Base-by-base conservation (phyloP, 257 asterid genomes). In the Nicotiana undulata region DNA sequence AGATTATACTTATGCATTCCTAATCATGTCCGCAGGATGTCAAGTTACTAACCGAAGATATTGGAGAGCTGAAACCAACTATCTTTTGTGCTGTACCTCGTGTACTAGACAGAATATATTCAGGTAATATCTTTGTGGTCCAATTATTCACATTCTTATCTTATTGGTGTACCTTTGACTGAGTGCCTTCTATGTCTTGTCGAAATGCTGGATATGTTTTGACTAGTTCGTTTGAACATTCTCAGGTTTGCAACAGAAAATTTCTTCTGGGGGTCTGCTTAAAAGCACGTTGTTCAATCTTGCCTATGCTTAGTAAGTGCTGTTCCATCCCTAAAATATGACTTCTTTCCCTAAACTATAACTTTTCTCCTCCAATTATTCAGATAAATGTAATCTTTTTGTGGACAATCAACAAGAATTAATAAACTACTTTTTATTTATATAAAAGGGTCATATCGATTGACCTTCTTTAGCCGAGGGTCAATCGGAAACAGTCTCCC, bases 21-120 rank as follows among this genome's bases (percentile, higher is more conserved):
- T 78, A 34, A 17, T 79, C 84, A 11, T 83, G 55, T 80, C 63
- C 75, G 29, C 88, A 94, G 98, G 98, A 94, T 92, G 81, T 77
- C 49, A 94, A 94, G 85, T 89, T 92, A 63, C 86, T 96, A 81
- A 92, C 92, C 17, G 98, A 96, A 86, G 99, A 96, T 85, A 86
- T 96, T 79, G 92, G 64, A 68, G 97, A 87, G 89, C 90, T 96
- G 51, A 94, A 96, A 84, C 99, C 99, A 26, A 90, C 98, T 77
- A 80, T 96, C 81, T 96, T 94, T 82, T 94, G 97, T 85, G 98
- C 97, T 31, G 99, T 96, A 88, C 99, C 99, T 80, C 95, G 99
- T 44, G 99, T 96, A 10, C 80, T 93, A 81, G 98, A 96, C 20
- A 89, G 98, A 90, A 92, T 96, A 76, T 86, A 92, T 85, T 65